Evolutionary conservation across 2,329 filamentous ascomycete genomes (phyloP).

Genomic region (Xylariaceae sp.): DNA sequence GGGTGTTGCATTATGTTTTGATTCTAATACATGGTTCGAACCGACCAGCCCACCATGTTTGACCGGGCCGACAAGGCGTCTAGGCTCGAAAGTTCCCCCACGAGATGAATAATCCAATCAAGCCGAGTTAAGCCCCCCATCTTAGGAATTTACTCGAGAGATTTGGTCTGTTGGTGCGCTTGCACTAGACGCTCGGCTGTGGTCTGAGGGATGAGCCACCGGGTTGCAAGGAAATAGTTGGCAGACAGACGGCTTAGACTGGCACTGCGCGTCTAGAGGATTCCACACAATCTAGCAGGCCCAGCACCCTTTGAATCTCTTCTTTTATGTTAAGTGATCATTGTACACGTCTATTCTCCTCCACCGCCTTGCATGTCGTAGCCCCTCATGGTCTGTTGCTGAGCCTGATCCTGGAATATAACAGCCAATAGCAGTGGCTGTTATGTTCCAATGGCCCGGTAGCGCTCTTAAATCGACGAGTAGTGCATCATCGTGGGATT

Average conservation of each 20-base stretch:
- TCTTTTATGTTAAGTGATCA: conserved; percentile 9
- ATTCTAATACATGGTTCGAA: background rate
- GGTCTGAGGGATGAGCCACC: conserved; percentile 19
- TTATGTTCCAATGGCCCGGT: conserved; percentile 32
- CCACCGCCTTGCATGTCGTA: conserved; percentile 32
- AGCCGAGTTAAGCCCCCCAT: background rate
- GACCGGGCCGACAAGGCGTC: conserved; percentile 15
- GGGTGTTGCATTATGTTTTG: conserved; percentile 2
- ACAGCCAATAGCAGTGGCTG: conserved; percentile 26
- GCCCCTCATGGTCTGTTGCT: conserved; percentile 30
- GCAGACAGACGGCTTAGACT: conserved; percentile 14
- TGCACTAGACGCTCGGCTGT: conserved; percentile 26
- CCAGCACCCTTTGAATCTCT: conserved; percentile 8
- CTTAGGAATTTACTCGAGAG: background rate
- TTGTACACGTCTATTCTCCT: conserved; percentile 15
- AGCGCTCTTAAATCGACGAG: conserved; percentile 26
- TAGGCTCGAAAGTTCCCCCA: conserved; percentile 15
- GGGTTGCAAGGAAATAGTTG: conserved; percentile 19
- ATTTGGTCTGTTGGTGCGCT: conserved; percentile 7
- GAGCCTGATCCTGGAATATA: conserved; percentile 13
- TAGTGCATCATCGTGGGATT: conserved; percentile 27
- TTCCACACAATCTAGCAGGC: no score
- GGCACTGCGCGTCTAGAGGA: conserved; percentile 12
- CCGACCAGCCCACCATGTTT: conserved; percentile 4
- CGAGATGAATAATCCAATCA: conserved; percentile 16